phyloP scores from a whole-genome alignment of 768 basidiomycete species.

The Boletus rubropictus region DNA sequence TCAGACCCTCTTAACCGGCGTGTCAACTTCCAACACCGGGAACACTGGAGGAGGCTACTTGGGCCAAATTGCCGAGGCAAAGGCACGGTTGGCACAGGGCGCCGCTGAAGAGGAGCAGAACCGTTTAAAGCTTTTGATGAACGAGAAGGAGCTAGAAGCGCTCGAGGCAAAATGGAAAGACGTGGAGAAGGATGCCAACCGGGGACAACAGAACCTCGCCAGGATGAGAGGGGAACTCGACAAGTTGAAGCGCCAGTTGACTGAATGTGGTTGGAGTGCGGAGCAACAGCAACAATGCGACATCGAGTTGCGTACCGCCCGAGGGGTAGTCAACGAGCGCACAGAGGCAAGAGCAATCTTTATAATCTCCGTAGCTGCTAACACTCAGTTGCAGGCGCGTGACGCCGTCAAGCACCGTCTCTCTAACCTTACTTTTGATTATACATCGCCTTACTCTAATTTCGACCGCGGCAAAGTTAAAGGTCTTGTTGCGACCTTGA shows the following conservation, averaged over 20 bases:
- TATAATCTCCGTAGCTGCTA: constrained; percentile 1
- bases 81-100: constrained; percentile 66
- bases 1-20: constrained; percentile 89
- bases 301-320: constrained; percentile 44
- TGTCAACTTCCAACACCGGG: constrained; percentile 62
- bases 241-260: constrained; percentile 46
- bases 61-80: constrained; percentile 89
- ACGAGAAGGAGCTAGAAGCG: constrained; percentile 68
- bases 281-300: constrained; percentile 64
- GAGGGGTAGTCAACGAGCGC: constrained; percentile 47
- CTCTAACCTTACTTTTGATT: constrained; percentile 76
- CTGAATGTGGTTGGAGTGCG: constrained; percentile 66
- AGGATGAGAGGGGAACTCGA: constrained; percentile 54
- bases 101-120: constrained; percentile 81
- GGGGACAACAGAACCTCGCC: constrained; percentile 65
- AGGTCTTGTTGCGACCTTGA: constrained; percentile 87
- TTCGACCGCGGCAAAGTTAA: constrained; percentile 88
- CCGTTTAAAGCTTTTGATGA: constrained; percentile 67
- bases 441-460: constrained; percentile 63
- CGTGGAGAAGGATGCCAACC: constrained; percentile 77
- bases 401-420: constrained; percentile 64
- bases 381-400: constrained; percentile 45
- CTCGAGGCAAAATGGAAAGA: constrained; percentile 79
- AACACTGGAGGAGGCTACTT: constrained; percentile 88
- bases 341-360: constrained; percentile 49